Evolutionary conservation across 2,329 filamentous ascomycete species (phyloP), one percentile per base, ranked within the genome.

Genomic region (Lecanoromycetidae sp.): DNA sequence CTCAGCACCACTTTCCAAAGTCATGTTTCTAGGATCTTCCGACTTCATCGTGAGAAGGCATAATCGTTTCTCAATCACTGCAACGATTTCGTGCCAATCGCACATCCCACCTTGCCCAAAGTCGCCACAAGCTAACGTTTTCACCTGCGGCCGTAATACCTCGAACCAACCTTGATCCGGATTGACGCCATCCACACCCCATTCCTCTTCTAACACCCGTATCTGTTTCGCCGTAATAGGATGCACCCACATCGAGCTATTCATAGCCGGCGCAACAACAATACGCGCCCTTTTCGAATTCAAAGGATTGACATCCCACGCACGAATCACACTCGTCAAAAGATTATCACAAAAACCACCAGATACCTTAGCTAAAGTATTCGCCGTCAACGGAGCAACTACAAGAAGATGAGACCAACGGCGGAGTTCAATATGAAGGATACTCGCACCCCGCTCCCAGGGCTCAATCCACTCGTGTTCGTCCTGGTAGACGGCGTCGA

Each of bases 291-390:
- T 80, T 82, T 1, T n/a, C n/a, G n/a, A n/a, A n/a, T n/a, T n/a
- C n/a, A n/a, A n/a, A n/a, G n/a, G n/a, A n/a, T n/a, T n/a, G n/a
- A 83, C 79, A 57, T 93, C 81, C 88, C 88, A 95, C 48, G 84
- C 84, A 42, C 88, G 77, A 40, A 94, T 62, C 1, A 94, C 77
- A 56, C 90, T 83, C 44, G 93, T 72, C 6, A 93, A 71, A 45
- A 94, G 72, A 23, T 82, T 93, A 58, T 86, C 86, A 2, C 85
- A 81, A 49, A 90, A 75, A 42, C 88, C 88, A 45, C 82, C 78
- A 58, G 94, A 71, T 86, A 94, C 93, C 61, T 87, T 86, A 23
- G 84, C 84, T 46, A 94, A 72, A 46, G 80, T 82, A 59, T 91
- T 84, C 6, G 86, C 85, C 61, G 91, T 84, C 40, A 94, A 81